Base-by-base conservation (phyloP, 2,329 filamentous ascomycete genomes). In the Trichothecium sympodiale region DNA sequence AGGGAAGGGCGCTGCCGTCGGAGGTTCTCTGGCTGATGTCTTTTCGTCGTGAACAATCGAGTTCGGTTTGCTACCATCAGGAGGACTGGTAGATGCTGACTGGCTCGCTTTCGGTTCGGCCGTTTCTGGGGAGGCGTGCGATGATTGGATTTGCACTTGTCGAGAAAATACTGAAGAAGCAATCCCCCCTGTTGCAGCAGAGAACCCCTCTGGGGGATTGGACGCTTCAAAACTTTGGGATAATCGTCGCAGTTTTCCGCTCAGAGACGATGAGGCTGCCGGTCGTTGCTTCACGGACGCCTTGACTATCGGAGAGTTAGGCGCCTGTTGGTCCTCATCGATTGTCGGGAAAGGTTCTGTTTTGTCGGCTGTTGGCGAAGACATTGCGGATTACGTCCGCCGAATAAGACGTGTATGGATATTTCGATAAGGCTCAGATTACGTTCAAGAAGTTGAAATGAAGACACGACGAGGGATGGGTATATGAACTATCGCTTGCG, bases 131-230 rank as follows among this genome's bases (percentile, higher is more conserved):
- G 29, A 25, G 17, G 16, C 10, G 16, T 8, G 25, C 12, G 20
- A 9, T 17, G 10, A 29, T 34, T 14, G 31, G 14, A n/a, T 12
- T 37, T 25, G 20, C 10, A 10, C 20, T 29, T 48, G 47, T n/a
- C 46, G 44, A 5, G 51, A 46, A 16, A 55, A 37, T 7, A 64
- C 50, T 7, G 61, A 59, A 4, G 64, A 64, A 10, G 62, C 61
- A 36, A 69, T 58, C 25, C 59, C 55, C 28, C 64, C 60, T 0
- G 65, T 65, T 13, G 65, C 65, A 12, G 65, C 60, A 40, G 62
- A 59, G 46, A 71, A 67, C 9, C 66, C 65, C 33, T 55, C 56
- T 2, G 65, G 68, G 9, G 63, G 54, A 10, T 57, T 60, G 5
- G 67, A 70, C 32, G 64, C 57, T 37, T 60, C 56, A 40, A 72